Base-by-base conservation (phyloP, 805 yeast species). In the Yamadazyma paraphyllophila region DNA sequence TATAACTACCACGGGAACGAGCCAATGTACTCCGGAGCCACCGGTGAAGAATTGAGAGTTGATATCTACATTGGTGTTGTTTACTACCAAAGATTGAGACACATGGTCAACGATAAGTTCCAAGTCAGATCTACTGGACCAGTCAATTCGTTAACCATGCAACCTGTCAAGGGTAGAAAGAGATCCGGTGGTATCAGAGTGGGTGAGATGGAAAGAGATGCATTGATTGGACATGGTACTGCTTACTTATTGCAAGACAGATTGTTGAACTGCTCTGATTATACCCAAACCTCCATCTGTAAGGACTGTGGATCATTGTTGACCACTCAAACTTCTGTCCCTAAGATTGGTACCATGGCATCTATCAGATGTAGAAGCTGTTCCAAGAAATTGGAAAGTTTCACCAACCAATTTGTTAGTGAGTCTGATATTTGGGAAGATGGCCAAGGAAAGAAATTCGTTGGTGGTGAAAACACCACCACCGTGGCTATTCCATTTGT, bases 161-260 rank as follows among this genome's bases (percentile, higher is more conserved):
- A 94, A 77, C 99, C 99, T 34, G 99, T 94, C 46, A 94, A 94
- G 74, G 99, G 99, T 61, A 85, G 99, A 74, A 94, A 94, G 83
- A 83, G 98, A 74, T 83, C 86, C 54, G 99, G 99, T 71, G 99
- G 99, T 85, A 94, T 94, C 57, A 95, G 99, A 78, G 96, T 94
- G 33, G 99, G 99, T 67, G 99, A 94, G 69, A 94, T 94, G 99
- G 99, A 94, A 73, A 87, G 99, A 73, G 99, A 94, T 78, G 99
- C 99, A 2, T 76, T 94, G 59, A 90, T 94, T 66, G 99, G 98
- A 48, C 99, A 94, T 63, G 99, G 99, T 69, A 86, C 99, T 6
- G 90, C 99, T 1, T 94, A 80, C 81, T 71, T 94, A 58, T 74
- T 94, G 56, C 98, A 92, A 68, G 99, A 94, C 66, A 83, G 99